These are phyloP conservation scores for Crithidia bombi DNA, from an alignment of 208 protist species.

Conservation along the genomic window DNA sequence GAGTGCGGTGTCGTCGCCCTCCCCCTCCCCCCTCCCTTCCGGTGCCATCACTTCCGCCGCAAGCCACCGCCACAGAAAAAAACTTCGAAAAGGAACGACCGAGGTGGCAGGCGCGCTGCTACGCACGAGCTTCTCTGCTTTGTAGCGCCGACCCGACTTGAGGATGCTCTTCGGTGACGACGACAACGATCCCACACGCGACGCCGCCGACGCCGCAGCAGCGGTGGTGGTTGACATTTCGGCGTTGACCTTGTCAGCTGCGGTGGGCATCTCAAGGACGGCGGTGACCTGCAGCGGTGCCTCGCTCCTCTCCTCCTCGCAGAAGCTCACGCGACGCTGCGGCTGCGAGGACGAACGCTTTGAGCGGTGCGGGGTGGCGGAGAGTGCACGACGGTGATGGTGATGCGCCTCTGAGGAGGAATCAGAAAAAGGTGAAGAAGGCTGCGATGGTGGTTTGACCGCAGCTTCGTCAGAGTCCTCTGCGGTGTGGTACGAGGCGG, in stretches of 20 bases:
- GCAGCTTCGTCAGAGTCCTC: too few species aligned
- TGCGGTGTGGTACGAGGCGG: too few species aligned
- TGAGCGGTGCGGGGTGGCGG: conserved; percentile 9
- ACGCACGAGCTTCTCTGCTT: conserved; percentile 36
- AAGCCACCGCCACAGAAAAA: conserved; percentile 42
- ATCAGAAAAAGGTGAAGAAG: not conserved
- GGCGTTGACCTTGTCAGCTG: not conserved
- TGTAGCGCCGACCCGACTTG: conserved; percentile 53
- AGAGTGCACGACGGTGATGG: conserved; percentile 2
- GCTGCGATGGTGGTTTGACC: not conserved
- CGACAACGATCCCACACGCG: not conserved
- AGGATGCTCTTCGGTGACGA: conserved; percentile 44
- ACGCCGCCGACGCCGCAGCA: not conserved
- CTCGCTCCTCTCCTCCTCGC: not conserved
- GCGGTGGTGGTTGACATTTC: not conserved
- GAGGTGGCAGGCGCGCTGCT: conserved; percentile 43
- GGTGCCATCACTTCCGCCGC: conserved; percentile 34
- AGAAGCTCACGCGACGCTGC: conserved; percentile 15
- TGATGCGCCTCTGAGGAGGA: conserved; percentile 1
- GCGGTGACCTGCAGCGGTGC: not conserved
- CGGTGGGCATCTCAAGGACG: not conserved
- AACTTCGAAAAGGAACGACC: conserved; percentile 37
- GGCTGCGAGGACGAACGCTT: not conserved
- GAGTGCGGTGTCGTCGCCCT: not conserved
- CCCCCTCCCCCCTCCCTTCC: not conserved